Evolutionary conservation across 371 early-diverging fungal genomes (phyloP).

Genomic region (Synchytrium microbalum): DNA sequence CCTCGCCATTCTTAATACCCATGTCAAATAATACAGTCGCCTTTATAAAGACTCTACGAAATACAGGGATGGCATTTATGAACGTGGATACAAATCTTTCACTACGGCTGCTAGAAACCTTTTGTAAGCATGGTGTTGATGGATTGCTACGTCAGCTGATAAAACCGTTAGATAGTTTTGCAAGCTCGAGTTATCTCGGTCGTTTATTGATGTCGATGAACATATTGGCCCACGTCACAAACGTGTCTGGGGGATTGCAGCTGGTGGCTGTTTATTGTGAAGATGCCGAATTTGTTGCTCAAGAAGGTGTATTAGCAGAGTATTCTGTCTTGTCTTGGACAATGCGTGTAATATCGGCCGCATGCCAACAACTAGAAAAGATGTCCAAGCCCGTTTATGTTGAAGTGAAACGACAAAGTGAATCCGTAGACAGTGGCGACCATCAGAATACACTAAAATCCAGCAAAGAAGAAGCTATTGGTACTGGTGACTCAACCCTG

Average conservation of each 20-base stretch:
- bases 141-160: not conserved
- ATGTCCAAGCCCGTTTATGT: not conserved
- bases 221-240: not conserved
- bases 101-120: too few relatives aligned
- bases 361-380: too few relatives aligned
- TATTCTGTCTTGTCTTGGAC: not conserved
- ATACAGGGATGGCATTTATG: too few relatives aligned
- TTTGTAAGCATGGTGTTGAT: too few relatives aligned
- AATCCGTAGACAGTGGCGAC: too few relatives aligned
- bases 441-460: too few relatives aligned
- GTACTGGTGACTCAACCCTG: too few relatives aligned
- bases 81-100: too few relatives aligned
- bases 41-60: too few relatives aligned
- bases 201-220: not conserved
- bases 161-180: not conserved
- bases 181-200: not conserved
- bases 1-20: not conserved
- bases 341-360: too few relatives aligned
- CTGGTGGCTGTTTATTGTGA: not conserved
- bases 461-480: too few relatives aligned
- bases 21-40: not conserved
- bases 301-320: not conserved
- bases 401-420: too few relatives aligned
- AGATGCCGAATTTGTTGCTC: not conserved
- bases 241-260: not conserved